These are phyloP conservation scores for Sarocladium oryzae DNA, from an alignment of 2,329 filamentous ascomycete genomes.

Conservation along the genomic window DNA sequence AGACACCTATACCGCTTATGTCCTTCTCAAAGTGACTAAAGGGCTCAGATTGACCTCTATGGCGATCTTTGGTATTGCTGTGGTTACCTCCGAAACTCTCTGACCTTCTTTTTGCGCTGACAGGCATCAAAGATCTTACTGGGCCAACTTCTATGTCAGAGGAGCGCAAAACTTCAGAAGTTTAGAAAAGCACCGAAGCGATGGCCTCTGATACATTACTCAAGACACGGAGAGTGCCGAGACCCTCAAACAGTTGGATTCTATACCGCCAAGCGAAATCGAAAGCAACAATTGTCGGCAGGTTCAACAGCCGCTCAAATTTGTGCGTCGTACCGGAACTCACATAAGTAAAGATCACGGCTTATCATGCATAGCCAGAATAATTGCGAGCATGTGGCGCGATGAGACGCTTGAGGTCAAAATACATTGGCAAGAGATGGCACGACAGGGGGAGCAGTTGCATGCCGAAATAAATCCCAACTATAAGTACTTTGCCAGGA, in stretches of 20 bases:
- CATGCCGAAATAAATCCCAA: conserved; percentile 22
- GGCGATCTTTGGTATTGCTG: background rate
- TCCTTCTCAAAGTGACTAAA: conserved; percentile 15
- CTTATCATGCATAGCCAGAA: conserved; percentile 16
- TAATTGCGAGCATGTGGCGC: conserved; percentile 23
- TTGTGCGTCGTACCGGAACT: conserved; percentile 20
- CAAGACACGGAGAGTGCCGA: background rate
- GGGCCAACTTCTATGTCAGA: no score
- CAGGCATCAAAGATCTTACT: no score
- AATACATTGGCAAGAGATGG: conserved; percentile 17
- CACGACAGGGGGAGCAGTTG: conserved; percentile 18
- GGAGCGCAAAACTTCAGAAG: no score
- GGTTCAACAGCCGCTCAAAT: conserved; percentile 22
- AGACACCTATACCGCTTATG: conserved; percentile 21
- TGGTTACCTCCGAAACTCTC: background rate
- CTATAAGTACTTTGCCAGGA: conserved; percentile 19
- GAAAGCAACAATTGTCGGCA: conserved; percentile 15
- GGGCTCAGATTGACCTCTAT: background rate
- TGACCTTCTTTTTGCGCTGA: no score
- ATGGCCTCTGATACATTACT: no score
- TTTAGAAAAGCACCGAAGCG: no score
- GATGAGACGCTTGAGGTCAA: conserved; percentile 18
- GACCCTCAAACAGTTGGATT: conserved; percentile 25
- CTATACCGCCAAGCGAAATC: conserved; percentile 25
- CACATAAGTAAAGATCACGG: background rate